phyloP scores from a whole-genome alignment of 768 basidiomycete genomes.

The Steccherinum ochraceum region DNA sequence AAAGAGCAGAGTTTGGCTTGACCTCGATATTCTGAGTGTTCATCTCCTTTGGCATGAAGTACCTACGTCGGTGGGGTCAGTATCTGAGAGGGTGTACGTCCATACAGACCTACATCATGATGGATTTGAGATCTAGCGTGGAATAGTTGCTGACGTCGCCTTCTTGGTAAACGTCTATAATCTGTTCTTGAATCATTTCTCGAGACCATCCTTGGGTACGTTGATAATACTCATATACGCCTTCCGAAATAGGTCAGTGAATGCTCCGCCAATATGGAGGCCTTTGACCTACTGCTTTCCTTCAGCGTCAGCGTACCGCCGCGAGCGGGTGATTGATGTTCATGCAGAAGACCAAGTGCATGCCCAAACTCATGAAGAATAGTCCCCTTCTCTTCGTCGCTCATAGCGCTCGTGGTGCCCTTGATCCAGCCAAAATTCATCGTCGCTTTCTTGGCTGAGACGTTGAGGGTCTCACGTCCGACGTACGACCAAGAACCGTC shows the following conservation, averaged over 20 bases:
- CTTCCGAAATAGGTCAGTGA: background rate
- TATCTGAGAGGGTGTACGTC: background rate
- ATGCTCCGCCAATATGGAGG: background rate
- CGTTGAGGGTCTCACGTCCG: background rate
- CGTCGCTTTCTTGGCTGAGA: background rate
- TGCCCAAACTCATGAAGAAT: slow-evolving; percentile 7
- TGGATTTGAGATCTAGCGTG: background rate
- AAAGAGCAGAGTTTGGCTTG: background rate
- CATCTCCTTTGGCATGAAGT: background rate
- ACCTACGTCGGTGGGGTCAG: background rate
- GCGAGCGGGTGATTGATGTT: background rate
- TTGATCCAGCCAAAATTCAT: slow-evolving; percentile 8
- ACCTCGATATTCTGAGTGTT: background rate
- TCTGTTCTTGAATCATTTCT: background rate
- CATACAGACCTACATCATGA: slow-evolving; percentile 1
- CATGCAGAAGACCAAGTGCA: slow-evolving; percentile 4
- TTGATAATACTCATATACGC: background rate
- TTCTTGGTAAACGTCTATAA: background rate
- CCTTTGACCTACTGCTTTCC: background rate
- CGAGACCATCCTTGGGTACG: background rate
- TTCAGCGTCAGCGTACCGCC: background rate
- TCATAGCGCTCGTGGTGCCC: background rate
- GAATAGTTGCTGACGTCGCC: slow-evolving; percentile 1
- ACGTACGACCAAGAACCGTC: slow-evolving; percentile 1
- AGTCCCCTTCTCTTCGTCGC: slow-evolving; percentile 1